Percentiles rank a stretch among this genome's conserved stretches.
Evolutionary conservation across 2,329 filamentous ascomycete species (phyloP).

Genomic region (Cyclaneusma minus): DNA sequence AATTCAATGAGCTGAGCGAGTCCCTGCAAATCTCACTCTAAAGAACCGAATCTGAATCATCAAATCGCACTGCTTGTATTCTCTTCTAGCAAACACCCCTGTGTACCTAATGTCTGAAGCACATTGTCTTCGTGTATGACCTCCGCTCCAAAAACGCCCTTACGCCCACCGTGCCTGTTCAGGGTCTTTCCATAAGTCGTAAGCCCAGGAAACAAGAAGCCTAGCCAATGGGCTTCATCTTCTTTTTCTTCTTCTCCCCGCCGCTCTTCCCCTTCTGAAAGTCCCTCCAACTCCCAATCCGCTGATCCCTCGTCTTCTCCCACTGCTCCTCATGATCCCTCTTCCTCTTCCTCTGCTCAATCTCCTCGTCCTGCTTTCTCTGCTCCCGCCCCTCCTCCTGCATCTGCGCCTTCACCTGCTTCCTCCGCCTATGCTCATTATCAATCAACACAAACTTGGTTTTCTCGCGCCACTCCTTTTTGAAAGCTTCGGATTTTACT

Average conservation of each 20-base stretch:
- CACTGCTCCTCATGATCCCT: slow-evolving; percentile 87
- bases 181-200: too few relatives aligned
- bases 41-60: too few relatives aligned
- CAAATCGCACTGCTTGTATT: too few relatives aligned
- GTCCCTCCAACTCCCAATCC: slow-evolving; percentile 87
- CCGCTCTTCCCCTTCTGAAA: slow-evolving; percentile 64
- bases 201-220: too few relatives aligned
- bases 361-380: slow-evolving; percentile 70
- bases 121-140: too few relatives aligned
- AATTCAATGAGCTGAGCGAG: too few relatives aligned
- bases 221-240: slow-evolving; percentile 47
- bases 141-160: too few relatives aligned
- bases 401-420: slow-evolving; percentile 86
- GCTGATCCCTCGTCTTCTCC: slow-evolving; percentile 81
- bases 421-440: slow-evolving; percentile 69
- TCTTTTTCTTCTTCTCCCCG: slow-evolving; percentile 50
- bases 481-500: slow-evolving; percentile 70
- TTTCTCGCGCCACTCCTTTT: slow-evolving; percentile 78
- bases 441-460: slow-evolving; percentile 80
- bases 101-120: too few relatives aligned
- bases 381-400: slow-evolving; percentile 90
- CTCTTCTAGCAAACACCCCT: too few relatives aligned
- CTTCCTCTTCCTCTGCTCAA: slow-evolving; percentile 68
- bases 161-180: too few relatives aligned
- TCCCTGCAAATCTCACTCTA: too few relatives aligned